These are phyloP conservation scores for Tritrichomonas foetus DNA, from an alignment of 208 protist species.

Conservation along the genomic window DNA sequence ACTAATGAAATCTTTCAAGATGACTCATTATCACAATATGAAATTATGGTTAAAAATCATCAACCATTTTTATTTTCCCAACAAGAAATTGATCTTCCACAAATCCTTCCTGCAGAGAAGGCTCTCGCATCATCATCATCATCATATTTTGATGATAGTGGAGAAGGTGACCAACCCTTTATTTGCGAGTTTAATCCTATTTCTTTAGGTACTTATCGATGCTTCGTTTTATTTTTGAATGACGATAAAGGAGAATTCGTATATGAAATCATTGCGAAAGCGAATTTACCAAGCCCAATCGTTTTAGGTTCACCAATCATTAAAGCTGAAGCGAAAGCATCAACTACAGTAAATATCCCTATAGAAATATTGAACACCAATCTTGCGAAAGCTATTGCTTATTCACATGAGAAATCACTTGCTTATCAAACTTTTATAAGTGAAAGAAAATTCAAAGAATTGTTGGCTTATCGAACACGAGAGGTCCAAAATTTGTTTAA, in stretches of 20 bases:
- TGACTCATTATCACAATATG: neutral
- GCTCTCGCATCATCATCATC: no score
- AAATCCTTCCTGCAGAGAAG: neutral
- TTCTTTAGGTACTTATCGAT: neutral
- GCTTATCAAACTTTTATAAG: neutral
- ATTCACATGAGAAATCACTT: neutral
- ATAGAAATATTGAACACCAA: neutral
- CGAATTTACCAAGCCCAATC: neutral
- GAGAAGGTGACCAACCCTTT: neutral
- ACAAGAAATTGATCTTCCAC: neutral
- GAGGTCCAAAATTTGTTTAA: neutral
- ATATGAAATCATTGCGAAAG: slow-evolving; percentile 23
- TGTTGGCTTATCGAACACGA: neutral
- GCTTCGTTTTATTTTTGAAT: neutral
- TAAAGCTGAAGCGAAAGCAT: neutral
- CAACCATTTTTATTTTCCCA: neutral
- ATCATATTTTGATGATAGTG: no score
- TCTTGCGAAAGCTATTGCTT: neutral
- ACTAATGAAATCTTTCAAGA: neutral
- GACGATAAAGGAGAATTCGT: neutral
- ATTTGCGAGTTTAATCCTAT: neutral
- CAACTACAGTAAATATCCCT: neutral
- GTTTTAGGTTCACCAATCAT: neutral
- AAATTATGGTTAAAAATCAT: neutral
- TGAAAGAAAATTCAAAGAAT: neutral